Conservation (phyloP, 805 yeast species). For the Nakazawaea siamensis region DNA sequence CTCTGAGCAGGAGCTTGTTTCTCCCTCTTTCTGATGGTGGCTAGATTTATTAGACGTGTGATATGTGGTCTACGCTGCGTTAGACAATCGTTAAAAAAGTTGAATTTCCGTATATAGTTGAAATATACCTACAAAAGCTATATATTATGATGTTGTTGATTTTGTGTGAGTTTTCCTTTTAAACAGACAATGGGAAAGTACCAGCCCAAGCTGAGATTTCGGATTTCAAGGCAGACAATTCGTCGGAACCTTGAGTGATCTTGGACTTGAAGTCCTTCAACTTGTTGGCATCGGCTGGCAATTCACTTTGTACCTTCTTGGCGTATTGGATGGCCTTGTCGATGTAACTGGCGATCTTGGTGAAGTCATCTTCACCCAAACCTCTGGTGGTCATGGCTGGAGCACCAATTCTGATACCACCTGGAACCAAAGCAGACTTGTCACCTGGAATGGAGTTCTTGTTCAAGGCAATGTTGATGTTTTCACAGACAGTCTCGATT, state of each 20-base stretch:
- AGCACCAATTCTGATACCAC: conserved; percentile 94
- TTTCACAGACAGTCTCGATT: conserved; percentile 83
- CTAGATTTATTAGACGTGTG: not conserved
- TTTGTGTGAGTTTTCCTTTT: too few relatives aligned
- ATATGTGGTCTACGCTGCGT: too few relatives aligned
- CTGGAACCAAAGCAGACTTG: conserved; percentile 90
- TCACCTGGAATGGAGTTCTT: conserved; percentile 97
- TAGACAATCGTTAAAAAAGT: conserved; percentile 31
- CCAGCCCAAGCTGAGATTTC: conserved; percentile 93
- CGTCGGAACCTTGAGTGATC: conserved; percentile 64
- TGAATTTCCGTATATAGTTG: conserved; percentile 20
- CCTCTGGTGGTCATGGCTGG: conserved; percentile 99
- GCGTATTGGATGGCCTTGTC: conserved; percentile 75
- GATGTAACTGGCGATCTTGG: conserved; percentile 70
- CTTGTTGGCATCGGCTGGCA: conserved; percentile 91
- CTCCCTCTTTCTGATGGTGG: not conserved
- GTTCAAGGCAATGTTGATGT: conserved; percentile 88
- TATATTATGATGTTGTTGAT: too few relatives aligned
- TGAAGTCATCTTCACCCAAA: conserved; percentile 79
- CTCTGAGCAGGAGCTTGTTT: not conserved
- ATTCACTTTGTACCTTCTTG: conserved; percentile 59
- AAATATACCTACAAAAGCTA: not conserved
- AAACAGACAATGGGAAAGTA: conserved; percentile 64
- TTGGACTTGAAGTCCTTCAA: conserved; percentile 91
- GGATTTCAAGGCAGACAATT: conserved; percentile 54